Conservation (phyloP, 129 eudicot genomes). For the Logfia minima region DNA sequence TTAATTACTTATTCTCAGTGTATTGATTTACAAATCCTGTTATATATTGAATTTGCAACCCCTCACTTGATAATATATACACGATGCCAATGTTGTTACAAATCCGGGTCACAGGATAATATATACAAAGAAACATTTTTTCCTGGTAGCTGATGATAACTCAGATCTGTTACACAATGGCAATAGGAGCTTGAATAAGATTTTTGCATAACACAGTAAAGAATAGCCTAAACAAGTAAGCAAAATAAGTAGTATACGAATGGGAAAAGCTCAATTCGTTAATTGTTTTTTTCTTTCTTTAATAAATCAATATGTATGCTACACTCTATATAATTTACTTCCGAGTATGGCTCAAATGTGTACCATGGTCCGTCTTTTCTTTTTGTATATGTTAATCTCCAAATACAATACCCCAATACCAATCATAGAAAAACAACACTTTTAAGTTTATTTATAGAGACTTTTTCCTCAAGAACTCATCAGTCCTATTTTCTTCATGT, state of each 20-base stretch:
- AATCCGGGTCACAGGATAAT: background rate
- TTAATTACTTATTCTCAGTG: conserved; percentile 8
- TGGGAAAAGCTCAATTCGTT: background rate
- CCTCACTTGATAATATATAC: background rate
- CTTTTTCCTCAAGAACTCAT: conserved; percentile 16
- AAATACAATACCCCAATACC: conserved; percentile 36
- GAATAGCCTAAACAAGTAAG: background rate
- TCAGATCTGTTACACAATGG: background rate
- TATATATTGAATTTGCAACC: background rate
- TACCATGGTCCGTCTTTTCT: background rate
- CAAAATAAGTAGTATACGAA: no score
- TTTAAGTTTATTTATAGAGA: conserved; percentile 34
- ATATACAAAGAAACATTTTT: background rate
- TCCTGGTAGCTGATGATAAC: background rate
- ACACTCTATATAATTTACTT: background rate
- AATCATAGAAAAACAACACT: conserved; percentile 29
- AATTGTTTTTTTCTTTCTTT: background rate
- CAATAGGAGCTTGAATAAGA: background rate
- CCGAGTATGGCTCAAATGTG: background rate
- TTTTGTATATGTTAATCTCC: conserved; percentile 24
- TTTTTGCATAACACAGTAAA: background rate
- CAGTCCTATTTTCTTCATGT: conserved; percentile 17
- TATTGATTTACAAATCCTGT: conserved; percentile 16
- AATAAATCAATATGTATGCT: background rate
- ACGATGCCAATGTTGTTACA: no score